Evolutionary conservation across 768 basidiomycete genomes (phyloP).

Genomic region (Amanita fuliginea): DNA sequence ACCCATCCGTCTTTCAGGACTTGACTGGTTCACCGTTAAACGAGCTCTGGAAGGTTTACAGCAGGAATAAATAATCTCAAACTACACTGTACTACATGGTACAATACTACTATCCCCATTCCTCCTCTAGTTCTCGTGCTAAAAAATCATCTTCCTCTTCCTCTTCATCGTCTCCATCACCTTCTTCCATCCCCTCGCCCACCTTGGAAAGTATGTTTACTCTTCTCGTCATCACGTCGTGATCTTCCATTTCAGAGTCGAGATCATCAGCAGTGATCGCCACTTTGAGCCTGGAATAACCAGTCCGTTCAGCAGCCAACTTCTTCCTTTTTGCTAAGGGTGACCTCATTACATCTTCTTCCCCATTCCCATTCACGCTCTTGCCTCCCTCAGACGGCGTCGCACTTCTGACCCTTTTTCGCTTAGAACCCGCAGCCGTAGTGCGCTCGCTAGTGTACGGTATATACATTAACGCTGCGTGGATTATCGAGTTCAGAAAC

Average conservation of each 20-base stretch:
- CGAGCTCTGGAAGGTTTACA: conserved; percentile 49
- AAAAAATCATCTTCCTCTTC: conserved; percentile 64
- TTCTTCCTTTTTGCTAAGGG: conserved; percentile 78
- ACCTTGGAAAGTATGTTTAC: conserved; percentile 6
- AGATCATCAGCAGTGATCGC: conserved; percentile 48
- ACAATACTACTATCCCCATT: conserved; percentile 46
- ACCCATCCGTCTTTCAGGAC: conserved; percentile 38
- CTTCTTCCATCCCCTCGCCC: conserved; percentile 19
- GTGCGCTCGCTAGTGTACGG: conserved; percentile 19
- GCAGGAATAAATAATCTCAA: background rate
- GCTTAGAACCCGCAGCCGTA: conserved; percentile 35
- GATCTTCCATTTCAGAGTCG: conserved; percentile 11
- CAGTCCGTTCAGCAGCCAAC: conserved; percentile 51
- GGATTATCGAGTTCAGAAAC: conserved; percentile 8
- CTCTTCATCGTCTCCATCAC: conserved; percentile 37
- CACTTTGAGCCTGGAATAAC: conserved; percentile 60
- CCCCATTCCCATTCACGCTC: conserved; percentile 20
- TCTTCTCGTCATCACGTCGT: conserved; percentile 9
- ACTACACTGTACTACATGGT: background rate
- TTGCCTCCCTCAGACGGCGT: conserved; percentile 51
- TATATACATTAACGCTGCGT: conserved; percentile 6
- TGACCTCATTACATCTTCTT: conserved; percentile 42
- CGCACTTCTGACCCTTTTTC: conserved; percentile 61
- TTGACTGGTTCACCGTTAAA: conserved; percentile 40
- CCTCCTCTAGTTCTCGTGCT: conserved; percentile 70